Evolutionary conservation across 768 basidiomycete genomes (phyloP), one percentile per base, ranked within the genome.

Genomic region (Tricholoma terreum): DNA sequence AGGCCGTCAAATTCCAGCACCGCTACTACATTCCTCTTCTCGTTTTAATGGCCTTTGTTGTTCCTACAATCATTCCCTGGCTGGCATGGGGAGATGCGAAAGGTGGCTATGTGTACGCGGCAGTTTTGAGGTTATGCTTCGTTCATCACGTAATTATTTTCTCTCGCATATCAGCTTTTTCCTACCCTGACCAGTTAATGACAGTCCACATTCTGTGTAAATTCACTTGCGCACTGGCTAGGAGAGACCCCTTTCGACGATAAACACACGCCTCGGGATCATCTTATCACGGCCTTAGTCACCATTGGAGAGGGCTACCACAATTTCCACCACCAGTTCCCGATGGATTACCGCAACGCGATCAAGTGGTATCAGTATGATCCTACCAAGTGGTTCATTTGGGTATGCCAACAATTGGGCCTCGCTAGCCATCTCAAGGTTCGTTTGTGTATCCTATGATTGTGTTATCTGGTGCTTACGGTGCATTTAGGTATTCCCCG

Each of bases 241-340:
- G 94, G 94, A 50, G 93, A 94, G 58, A 77, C 89, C 7, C 91
- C 93, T 21, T 96, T 94, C 67, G 94, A 96, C 73, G 92, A 94
- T 83, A 95, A 94, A 77, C 92, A 94, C 73, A 90, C 92, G 8
- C 94, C 94, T 15, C 82, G 88, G 52, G 93, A 96, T 72, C 94
- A 95, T 73, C 69, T 94, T 58, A 69, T 95, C 69, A 95, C 94
- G 30, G 94, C 94, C 2, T 77, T 97, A 30, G 87, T 85, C 59
- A 97, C 94, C 35, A 87, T 95, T 66, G 94, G 94, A 54, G 94
- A 98, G 73, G 94, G 94, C 14, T 98, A 98, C 77, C 94, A 98
- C 80, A 98, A 98, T 74, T 96, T 96, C 84, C 94, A 98, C 76
- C 94, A 98, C 60, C 79, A 87, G 68, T 96, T 96, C 84, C 94